Evolutionary conservation across 441 rosid species (phyloP).

Genomic region (Omphalea diandra): DNA sequence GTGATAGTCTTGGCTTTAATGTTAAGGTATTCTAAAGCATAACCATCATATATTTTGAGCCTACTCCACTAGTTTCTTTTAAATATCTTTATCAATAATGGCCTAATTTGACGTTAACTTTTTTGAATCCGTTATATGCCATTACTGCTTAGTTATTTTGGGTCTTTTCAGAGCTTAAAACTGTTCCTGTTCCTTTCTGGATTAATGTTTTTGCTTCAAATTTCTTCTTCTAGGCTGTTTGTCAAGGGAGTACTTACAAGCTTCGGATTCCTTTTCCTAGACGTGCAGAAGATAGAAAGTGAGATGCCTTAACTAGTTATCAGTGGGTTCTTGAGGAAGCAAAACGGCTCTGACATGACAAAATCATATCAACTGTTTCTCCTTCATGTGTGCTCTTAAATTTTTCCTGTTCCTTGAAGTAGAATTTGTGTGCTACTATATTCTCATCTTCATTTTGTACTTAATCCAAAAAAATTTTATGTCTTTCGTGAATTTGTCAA

Average conservation of each 20-base stretch:
- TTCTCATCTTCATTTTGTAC: background rate
- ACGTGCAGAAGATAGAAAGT: constrained; percentile 86
- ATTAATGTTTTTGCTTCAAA: background rate
- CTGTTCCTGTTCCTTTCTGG: background rate
- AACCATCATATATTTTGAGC: background rate
- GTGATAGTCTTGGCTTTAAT: constrained; percentile 85
- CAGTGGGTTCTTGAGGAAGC: constrained; percentile 1
- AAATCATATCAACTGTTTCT: background rate
- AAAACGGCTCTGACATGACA: constrained; percentile 3
- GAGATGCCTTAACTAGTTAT: constrained; percentile 24
- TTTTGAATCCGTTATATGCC: too few relatives aligned
- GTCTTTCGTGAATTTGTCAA: background rate
- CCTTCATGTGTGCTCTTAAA: background rate
- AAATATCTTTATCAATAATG: background rate
- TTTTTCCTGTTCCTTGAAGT: background rate
- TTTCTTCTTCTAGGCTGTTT: constrained; percentile 55
- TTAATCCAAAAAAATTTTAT: background rate
- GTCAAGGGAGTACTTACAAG: constrained; percentile 67
- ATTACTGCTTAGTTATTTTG: background rate
- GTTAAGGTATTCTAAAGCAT: constrained; percentile 56
- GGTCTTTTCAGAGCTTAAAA: background rate
- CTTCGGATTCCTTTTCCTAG: constrained; percentile 84
- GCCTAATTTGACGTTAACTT: background rate
- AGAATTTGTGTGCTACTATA: background rate
- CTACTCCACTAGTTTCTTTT: background rate